phyloP scores from a whole-genome alignment of 345 rosid genomes.

The Lumnitzera racemosa region DNA sequence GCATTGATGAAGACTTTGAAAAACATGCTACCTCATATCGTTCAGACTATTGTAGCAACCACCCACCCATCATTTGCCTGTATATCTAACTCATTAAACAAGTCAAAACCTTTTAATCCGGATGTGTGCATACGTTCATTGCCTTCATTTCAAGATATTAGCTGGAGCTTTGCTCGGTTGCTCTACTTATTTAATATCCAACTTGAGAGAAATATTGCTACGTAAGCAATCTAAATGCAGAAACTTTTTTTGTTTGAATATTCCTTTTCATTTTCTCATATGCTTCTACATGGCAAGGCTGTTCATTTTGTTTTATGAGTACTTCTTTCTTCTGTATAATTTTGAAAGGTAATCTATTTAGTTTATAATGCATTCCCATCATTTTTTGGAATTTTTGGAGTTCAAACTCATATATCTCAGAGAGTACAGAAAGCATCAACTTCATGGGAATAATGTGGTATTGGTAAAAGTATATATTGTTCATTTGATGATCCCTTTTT shows the following conservation, averaged over 20 bases:
- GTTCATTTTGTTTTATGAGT: neutral
- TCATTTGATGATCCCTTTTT: too few species aligned
- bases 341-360: too few species aligned
- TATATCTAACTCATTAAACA: conserved; percentile 67
- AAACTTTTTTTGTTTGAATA: neutral
- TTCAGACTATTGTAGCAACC: conserved; percentile 30
- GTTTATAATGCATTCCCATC: too few species aligned
- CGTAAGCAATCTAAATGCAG: conserved; percentile 49
- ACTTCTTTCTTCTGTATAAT: neutral
- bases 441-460: too few species aligned
- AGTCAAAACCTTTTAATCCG: conserved; percentile 71
- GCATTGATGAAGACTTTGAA: conserved; percentile 25
- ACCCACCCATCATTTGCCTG: conserved; percentile 50
- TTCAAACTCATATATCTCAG: too few species aligned
- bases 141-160: conserved; percentile 65
- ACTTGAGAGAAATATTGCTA: conserved; percentile 83
- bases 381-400: too few species aligned
- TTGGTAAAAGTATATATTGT: too few species aligned
- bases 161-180: conserved; percentile 64
- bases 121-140: conserved; percentile 34
- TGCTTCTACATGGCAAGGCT: neutral
- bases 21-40: conserved; percentile 24
- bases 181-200: conserved; percentile 80
- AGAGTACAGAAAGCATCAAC: too few species aligned
- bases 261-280: neutral